Evolutionary conservation across 768 basidiomycete genomes (phyloP).

Genomic region (Zangia roseola): DNA sequence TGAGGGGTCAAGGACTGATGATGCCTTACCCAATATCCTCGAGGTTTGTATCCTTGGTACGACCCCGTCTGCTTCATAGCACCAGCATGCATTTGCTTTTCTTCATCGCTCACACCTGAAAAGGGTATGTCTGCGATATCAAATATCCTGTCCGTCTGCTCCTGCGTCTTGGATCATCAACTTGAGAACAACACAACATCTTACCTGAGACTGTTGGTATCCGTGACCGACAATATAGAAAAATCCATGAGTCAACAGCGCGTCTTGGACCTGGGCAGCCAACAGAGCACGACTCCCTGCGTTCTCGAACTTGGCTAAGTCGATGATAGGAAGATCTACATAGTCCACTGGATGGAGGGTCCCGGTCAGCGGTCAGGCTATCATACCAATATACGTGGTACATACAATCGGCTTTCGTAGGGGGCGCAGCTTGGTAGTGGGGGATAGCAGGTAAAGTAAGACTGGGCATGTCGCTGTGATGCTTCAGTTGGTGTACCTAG

Average conservation of each 20-base stretch:
- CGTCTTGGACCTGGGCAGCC: constrained; percentile 41
- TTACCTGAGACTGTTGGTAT: constrained; percentile 37
- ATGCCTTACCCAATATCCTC: constrained; percentile 45
- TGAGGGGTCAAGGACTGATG: no score
- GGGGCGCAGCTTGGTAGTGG: constrained; percentile 37
- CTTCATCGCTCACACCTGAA: constrained; percentile 37
- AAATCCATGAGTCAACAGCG: constrained; percentile 45
- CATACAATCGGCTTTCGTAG: constrained; percentile 37
- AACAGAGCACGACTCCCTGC: constrained; percentile 38
- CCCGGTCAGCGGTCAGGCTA: no score
- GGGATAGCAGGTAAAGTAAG: constrained; percentile 33
- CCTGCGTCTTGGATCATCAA: constrained; percentile 24
- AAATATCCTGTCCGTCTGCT: constrained; percentile 46
- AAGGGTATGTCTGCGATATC: constrained; percentile 50
- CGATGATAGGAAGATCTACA: constrained; percentile 53
- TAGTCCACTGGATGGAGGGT: constrained; percentile 40
- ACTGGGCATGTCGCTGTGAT: no score
- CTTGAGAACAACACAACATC: constrained; percentile 9
- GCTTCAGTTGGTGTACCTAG: no score
- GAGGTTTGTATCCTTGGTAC: constrained; percentile 53
- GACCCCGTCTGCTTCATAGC: constrained; percentile 44
- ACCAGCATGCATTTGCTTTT: constrained; percentile 42
- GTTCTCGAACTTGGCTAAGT: constrained; percentile 42
- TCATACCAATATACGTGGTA: neutral
- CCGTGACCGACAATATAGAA: constrained; percentile 41